Conservation (phyloP, 2,329 filamentous ascomycete species). For the Davidsoniella australis region DNA sequence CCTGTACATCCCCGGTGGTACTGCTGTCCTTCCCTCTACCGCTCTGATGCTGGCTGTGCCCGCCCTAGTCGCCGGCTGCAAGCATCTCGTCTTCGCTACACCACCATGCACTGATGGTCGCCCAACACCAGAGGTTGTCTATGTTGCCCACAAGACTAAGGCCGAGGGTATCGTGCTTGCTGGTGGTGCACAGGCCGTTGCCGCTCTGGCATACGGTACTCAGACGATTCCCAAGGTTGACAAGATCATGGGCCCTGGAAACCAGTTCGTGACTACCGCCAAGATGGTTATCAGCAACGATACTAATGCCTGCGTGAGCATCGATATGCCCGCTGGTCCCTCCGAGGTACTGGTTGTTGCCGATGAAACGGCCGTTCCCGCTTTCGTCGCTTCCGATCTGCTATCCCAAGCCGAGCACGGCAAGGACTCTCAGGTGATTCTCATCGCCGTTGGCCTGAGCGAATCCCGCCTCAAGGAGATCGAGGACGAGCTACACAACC, state of each 20-base stretch:
- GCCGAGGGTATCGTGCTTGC: slow-evolving; percentile 92
- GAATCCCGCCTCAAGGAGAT: slow-evolving; percentile 63
- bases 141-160: slow-evolving; percentile 90
- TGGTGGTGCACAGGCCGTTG: slow-evolving; percentile 86
- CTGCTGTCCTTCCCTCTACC: slow-evolving; percentile 89
- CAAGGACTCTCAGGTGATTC: slow-evolving; percentile 84
- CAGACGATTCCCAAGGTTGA: slow-evolving; percentile 91
- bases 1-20: slow-evolving; percentile 88
- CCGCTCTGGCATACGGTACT: slow-evolving; percentile 93
- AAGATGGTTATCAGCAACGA: slow-evolving; percentile 99
- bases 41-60: slow-evolving; percentile 96
- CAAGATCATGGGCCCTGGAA: slow-evolving; percentile 94
- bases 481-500: slow-evolving; percentile 75
- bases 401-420: slow-evolving; percentile 94
- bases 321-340: slow-evolving; percentile 96
- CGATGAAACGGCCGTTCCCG: slow-evolving; percentile 72
- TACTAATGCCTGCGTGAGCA: slow-evolving; percentile 83
- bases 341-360: slow-evolving; percentile 95
- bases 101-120: slow-evolving; percentile 79
- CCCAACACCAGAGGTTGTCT: slow-evolving; percentile 92
- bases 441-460: slow-evolving; percentile 66
- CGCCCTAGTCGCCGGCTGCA: slow-evolving; percentile 91
- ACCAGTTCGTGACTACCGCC: slow-evolving; percentile 94
- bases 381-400: slow-evolving; percentile 88
- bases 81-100: slow-evolving; percentile 84